phyloP scores from a whole-genome alignment of 306 rosid species.

The Cucumis cinereus region DNA sequence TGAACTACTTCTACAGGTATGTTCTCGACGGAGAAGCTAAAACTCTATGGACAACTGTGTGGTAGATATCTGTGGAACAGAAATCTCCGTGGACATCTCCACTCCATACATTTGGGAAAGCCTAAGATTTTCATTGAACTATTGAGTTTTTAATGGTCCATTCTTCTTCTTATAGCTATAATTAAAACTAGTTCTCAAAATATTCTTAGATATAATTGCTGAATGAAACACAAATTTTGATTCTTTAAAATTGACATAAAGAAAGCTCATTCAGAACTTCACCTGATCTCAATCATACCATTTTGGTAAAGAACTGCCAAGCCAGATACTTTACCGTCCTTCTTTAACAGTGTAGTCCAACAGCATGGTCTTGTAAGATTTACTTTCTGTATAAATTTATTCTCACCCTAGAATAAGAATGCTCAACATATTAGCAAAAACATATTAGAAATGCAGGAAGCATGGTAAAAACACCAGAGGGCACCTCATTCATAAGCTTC shows the following conservation, averaged over 20 bases:
- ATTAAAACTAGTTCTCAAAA: neutral
- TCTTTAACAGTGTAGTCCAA: constrained; percentile 61
- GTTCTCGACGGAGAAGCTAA: neutral
- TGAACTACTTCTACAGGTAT: neutral
- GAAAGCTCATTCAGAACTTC: constrained; percentile 15
- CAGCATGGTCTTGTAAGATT: constrained; percentile 48
- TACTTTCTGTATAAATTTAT: constrained; percentile 37
- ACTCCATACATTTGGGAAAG: neutral
- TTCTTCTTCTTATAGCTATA: neutral
- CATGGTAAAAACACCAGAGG: constrained; percentile 9
- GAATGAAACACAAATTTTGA: neutral
- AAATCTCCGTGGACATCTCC: neutral
- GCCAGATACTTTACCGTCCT: constrained; percentile 46
- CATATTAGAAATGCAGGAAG: constrained; percentile 11
- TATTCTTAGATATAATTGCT: neutral
- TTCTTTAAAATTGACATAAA: constrained; percentile 9
- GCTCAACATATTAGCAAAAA: constrained; percentile 18
- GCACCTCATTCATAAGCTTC: constrained; percentile 55
- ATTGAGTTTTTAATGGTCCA: neutral
- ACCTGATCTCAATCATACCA: constrained; percentile 83
- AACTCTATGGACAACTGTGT: neutral
- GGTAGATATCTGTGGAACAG: neutral
- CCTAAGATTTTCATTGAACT: neutral
- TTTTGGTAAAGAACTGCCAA: constrained; percentile 51
- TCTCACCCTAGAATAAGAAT: constrained; percentile 37